A percentile compares a stretch with the other conserved stretches of the same genome.
phyloP scores from a whole-genome alignment of 768 basidiomycete genomes.

The Kwoniella dejecticola region DNA sequence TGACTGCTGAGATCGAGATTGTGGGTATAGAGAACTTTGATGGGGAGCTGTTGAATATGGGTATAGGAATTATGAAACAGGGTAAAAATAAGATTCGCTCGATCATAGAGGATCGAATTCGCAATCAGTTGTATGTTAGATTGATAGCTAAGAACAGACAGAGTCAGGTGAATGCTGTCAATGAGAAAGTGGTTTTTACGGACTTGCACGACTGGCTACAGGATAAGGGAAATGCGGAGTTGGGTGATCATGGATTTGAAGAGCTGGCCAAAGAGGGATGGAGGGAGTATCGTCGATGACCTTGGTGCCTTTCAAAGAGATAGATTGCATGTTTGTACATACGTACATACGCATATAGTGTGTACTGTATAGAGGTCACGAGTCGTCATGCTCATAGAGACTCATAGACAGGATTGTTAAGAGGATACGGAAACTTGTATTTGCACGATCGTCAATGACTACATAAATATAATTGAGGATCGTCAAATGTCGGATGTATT shows the following conservation, averaged over 20 bases:
- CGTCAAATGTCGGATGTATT: no score
- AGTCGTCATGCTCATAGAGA: no score
- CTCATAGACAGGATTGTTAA: no score
- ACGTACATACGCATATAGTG: no score
- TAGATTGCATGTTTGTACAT: no score
- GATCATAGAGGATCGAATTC: conserved; percentile 12
- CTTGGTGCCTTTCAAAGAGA: not conserved
- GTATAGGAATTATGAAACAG: conserved; percentile 5
- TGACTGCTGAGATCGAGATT: conserved; percentile 5
- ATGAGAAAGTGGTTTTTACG: not conserved
- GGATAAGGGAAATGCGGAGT: not conserved
- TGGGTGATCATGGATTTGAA: conserved; percentile 12
- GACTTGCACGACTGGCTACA: conserved; percentile 12
- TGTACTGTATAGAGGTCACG: no score
- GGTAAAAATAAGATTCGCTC: not conserved
- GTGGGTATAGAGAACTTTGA: conserved; percentile 18
- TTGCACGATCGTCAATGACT: no score
- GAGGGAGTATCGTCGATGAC: not conserved
- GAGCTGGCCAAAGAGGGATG: not conserved
- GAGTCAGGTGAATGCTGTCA: not conserved
- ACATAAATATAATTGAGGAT: no score
- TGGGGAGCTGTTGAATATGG: conserved; percentile 15
- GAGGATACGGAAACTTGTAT: no score
- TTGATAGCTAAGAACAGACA: conserved; percentile 6
- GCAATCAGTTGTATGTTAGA: conserved; percentile 11